These are phyloP conservation scores for Colletotrichum destructivum DNA, from an alignment of 2,329 filamentous ascomycete species.

Conservation along the genomic window DNA sequence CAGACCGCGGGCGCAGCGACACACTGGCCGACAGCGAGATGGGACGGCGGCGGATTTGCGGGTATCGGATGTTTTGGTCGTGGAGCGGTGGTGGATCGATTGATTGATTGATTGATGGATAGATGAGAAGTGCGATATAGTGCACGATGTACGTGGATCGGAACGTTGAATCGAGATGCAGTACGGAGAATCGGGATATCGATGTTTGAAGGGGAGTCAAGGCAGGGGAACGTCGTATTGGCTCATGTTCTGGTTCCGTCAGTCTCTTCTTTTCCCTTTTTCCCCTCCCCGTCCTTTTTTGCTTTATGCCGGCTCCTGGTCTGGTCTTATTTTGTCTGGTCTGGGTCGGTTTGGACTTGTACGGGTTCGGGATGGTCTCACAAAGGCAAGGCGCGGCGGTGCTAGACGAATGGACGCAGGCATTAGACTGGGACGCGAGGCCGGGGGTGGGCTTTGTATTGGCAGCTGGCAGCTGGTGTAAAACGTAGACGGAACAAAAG, in stretches of 20 bases:
- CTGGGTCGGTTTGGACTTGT: constrained; percentile 6
- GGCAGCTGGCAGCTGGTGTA: constrained; percentile 4
- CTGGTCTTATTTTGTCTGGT: constrained; percentile 17
- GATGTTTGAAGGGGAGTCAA: constrained; percentile 22
- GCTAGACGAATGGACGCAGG: neutral
- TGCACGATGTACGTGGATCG: constrained; percentile 24
- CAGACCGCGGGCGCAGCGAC: constrained; percentile 4
- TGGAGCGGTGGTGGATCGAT: neutral
- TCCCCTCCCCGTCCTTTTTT: neutral
- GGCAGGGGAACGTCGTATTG: constrained; percentile 15
- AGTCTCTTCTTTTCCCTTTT: constrained; percentile 2
- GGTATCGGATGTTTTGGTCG: constrained; percentile 1
- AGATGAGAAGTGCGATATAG: neutral
- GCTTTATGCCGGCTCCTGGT: neutral
- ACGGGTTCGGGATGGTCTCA: constrained; percentile 17
- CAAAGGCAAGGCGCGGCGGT: constrained; percentile 11
- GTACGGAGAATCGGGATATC: constrained; percentile 42
- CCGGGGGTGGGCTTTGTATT: neutral
- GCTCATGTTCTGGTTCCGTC: neutral
- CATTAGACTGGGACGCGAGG: neutral
- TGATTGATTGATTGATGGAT: constrained; percentile 17
- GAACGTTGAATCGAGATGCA: constrained; percentile 31
- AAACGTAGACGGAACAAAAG: no score
- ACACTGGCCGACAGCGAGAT: constrained; percentile 4
- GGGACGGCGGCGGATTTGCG: constrained; percentile 4